Conservation (phyloP, 2,329 filamentous ascomycete species). For the Myrmaecium sp. region DNA sequence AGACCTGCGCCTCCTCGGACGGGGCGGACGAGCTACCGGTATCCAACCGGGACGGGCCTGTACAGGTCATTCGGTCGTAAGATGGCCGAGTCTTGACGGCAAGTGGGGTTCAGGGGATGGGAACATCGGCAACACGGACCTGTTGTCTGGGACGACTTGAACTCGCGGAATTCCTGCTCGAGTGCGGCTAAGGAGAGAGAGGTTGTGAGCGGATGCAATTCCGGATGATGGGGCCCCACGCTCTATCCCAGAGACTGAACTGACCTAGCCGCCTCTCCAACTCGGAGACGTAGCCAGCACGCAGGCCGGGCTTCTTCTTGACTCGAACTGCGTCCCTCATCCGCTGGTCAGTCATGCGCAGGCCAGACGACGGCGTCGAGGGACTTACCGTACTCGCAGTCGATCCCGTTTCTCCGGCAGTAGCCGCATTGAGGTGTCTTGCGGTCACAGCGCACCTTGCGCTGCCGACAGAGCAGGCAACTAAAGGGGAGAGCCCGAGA, state of each 20-base stretch:
- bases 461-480: conserved; percentile 11
- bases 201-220: conserved; percentile 1
- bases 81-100: conserved; percentile 3
- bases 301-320: conserved; percentile 16
- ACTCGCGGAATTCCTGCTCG: conserved; percentile 8
- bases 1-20: too few species aligned
- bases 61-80: too few species aligned
- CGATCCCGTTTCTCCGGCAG: conserved; percentile 8
- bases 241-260: too few species aligned
- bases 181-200: conserved; percentile 9
- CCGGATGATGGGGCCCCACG: too few species aligned
- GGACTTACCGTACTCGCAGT: conserved; percentile 10
- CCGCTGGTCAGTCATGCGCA: conserved; percentile 2
- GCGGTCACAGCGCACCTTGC: conserved; percentile 12
- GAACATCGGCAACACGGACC: conserved; percentile 3
- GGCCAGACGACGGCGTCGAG: conserved; percentile 1
- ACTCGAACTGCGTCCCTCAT: conserved; percentile 4
- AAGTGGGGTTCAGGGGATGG: not conserved
- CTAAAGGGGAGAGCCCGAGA: too few species aligned
- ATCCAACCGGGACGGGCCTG: too few species aligned
- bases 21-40: too few species aligned
- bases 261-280: conserved; percentile 19
- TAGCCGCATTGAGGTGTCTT: conserved; percentile 10
- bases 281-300: conserved; percentile 27
- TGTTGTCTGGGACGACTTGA: conserved; percentile 7